phyloP scores from a whole-genome alignment of 768 basidiomycete species.

The Mrakia frigida region DNA sequence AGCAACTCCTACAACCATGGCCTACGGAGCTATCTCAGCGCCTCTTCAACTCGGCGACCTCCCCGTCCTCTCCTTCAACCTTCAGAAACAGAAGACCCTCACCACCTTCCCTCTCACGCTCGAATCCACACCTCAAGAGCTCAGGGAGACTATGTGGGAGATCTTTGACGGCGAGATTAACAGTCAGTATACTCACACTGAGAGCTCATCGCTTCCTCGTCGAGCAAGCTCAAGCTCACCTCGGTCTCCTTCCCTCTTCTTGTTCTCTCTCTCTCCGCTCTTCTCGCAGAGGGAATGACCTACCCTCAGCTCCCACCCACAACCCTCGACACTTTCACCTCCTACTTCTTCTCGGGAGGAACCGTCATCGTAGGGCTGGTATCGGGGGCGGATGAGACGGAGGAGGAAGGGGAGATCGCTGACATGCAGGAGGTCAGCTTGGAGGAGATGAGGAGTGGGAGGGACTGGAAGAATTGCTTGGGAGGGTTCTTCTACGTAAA shows the following conservation, averaged over 20 bases:
- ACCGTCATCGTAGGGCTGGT: conserved; percentile 61
- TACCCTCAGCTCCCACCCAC: conserved; percentile 71
- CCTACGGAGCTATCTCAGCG: conserved; percentile 61
- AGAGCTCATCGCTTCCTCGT: background rate
- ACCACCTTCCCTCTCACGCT: conserved; percentile 56
- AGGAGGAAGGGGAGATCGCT: conserved; percentile 35
- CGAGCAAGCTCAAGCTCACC: background rate
- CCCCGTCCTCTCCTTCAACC: conserved; percentile 51
- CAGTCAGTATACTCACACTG: conserved; percentile 41
- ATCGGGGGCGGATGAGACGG: conserved; percentile 33
- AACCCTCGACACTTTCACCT: conserved; percentile 55
- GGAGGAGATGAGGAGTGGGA: conserved; percentile 50
- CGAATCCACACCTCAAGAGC: conserved; percentile 48
- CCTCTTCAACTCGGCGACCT: conserved; percentile 41
- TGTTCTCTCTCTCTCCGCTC: background rate
- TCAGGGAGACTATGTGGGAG: conserved; percentile 58
- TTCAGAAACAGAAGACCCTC: conserved; percentile 43
- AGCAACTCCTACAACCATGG: conserved; percentile 37
- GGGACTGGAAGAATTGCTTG: conserved; percentile 63
- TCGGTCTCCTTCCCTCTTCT: background rate
- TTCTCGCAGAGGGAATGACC: conserved; percentile 54
- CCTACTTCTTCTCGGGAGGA: conserved; percentile 72
- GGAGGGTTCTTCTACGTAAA: conserved; percentile 69
- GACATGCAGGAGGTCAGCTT: conserved; percentile 43
- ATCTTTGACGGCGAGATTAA: conserved; percentile 71